phyloP scores from a whole-genome alignment of 768 basidiomycete genomes.

The Amanita subjunquillea region DNA sequence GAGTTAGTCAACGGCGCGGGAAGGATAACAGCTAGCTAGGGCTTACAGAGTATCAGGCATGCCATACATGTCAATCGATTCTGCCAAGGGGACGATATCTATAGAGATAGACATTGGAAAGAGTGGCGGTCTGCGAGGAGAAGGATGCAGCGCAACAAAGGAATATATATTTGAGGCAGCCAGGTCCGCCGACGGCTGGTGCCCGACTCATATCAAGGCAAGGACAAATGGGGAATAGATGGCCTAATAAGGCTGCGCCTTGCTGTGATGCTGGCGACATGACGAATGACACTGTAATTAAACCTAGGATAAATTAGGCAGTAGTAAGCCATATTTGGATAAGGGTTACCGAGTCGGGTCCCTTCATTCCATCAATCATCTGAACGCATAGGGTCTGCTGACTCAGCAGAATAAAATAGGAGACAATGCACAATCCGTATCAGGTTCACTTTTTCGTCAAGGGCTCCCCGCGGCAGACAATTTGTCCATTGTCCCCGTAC shows the following conservation, averaged over 20 bases:
- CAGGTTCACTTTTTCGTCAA: not conserved
- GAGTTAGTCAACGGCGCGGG: slow-evolving; percentile 1
- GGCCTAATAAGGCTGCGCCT: not conserved
- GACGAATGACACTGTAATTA: not conserved
- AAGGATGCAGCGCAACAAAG: not conserved
- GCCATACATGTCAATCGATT: slow-evolving; percentile 61
- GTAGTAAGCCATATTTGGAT: not conserved
- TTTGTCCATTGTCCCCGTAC: not conserved
- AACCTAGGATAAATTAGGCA: not conserved
- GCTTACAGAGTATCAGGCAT: slow-evolving; percentile 54
- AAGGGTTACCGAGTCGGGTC: not conserved
- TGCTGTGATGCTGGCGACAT: not conserved
- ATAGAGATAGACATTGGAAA: slow-evolving; percentile 54
- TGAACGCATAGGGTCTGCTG: not conserved
- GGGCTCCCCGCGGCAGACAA: not conserved
- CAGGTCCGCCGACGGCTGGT: not conserved
- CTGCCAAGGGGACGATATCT: slow-evolving; percentile 47
- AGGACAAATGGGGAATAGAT: slow-evolving; percentile 1
- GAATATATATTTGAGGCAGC: slow-evolving; percentile 11
- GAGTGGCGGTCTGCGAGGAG: slow-evolving; percentile 2
- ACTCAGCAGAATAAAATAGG: not conserved
- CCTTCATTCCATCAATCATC: not conserved
- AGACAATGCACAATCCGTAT: not conserved
- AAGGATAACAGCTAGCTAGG: not conserved
- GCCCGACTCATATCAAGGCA: not conserved